Base-by-base conservation (phyloP, 345 rosid genomes). In the Camelina sativa region DNA sequence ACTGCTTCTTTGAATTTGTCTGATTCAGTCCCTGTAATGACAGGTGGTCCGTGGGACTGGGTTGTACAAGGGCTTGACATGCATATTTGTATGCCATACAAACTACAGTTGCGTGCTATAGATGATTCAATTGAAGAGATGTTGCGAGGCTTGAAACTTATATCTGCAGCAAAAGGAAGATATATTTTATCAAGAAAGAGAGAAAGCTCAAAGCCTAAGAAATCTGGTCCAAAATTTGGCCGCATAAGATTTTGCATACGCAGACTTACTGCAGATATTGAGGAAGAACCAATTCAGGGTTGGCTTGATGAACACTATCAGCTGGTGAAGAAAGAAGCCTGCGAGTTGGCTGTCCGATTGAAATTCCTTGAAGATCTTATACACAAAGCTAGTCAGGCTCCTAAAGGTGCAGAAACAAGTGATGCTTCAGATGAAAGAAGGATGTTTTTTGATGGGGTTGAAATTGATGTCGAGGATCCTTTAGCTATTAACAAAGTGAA, bases 241-340 rank as follows among this genome's bases (percentile, higher is more conserved):
- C 58, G 92, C 70, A 65, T 95, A 58, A 92, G 84, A 81, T 86
- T 95, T 62, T 83, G 83, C 65, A 80, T 95, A 76, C 93, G 96
- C 62, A 90, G 83, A 72, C 73, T 95, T 41, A 88, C 85, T 25
- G 89, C 86, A 79, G 96, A 95, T 80, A 95, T 95, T 40, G 98
- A 95, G 84, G 99, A 95, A 80, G 99, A 95, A 78, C 98, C 99
- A 16, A 64, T 90, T 46, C 97, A 92, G 77, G 99, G 99, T 35
- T 95, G 99, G 99, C 98, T 92, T 85, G 99, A 92, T 82, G 97
- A 95, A 76, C 98, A 88, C 74, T 92, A 85, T 80, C 86, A 80
- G 37, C 83, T 95, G 80, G 77, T 88, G 88, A 95, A 88, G 79
- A 88, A 83, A 51, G 94, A 89, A 85, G 97, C 97, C 38, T 74